phyloP scores from a whole-genome alignment of 1,284 basidiomycete species.

The Gastroboletus turbinatus region DNA sequence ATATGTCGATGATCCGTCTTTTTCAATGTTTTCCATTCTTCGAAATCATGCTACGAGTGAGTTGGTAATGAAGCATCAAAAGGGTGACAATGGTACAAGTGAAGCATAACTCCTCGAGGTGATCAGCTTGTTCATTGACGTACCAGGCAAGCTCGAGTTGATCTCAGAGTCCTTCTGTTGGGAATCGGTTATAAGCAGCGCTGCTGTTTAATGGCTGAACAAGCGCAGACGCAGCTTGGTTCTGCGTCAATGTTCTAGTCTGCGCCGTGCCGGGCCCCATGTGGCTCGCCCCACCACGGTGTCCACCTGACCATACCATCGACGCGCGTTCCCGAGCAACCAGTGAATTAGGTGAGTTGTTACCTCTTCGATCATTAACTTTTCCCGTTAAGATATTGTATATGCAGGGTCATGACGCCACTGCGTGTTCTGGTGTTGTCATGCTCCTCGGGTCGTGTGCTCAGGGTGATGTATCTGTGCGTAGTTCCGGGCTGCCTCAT shows the following conservation, averaged over 20 bases:
- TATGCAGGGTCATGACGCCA: constrained; percentile 23
- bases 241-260: neutral
- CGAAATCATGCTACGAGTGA: neutral
- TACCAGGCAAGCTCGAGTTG: neutral
- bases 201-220: neutral
- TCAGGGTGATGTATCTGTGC: constrained; percentile 26
- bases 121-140: constrained; percentile 3
- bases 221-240: neutral
- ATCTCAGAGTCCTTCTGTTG: constrained; percentile 5
- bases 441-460: constrained; percentile 8
- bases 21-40: neutral
- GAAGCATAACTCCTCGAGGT: neutral
- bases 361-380: constrained; percentile 11
- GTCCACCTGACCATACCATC: neutral
- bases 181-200: neutral
- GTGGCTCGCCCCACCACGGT: neutral
- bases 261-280: neutral
- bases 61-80: neutral
- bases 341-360: constrained; percentile 19
- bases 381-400: constrained; percentile 6
- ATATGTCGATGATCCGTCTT: neutral
- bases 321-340: constrained; percentile 13
- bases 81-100: neutral
- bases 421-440: constrained; percentile 24
- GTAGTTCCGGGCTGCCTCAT: constrained; percentile 15